These are phyloP conservation scores for Piromyces sp. DNA, from an alignment of 192 early-diverging fungal genomes.

Conservation along the genomic window DNA sequence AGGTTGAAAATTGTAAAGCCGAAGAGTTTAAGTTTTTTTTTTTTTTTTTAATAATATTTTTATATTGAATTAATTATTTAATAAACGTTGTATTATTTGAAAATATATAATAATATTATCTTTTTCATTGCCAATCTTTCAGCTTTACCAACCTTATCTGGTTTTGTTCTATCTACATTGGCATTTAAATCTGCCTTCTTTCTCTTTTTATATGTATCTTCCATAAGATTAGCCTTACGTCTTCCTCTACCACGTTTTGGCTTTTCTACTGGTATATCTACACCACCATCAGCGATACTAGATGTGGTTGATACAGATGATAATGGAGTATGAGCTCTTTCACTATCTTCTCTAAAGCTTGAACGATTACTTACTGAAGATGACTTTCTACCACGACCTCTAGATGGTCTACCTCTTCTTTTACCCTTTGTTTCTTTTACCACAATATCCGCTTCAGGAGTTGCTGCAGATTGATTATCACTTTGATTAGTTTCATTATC, in stretches of 20 bases:
- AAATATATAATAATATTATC: too few relatives aligned
- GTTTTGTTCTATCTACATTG: slow-evolving; percentile 17
- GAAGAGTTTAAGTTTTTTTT: slow-evolving; percentile 20
- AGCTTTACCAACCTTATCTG: slow-evolving; percentile 27
- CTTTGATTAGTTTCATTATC: neutral
- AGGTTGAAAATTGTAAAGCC: slow-evolving; percentile 34
- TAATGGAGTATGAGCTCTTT: neutral
- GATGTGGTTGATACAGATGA: neutral
- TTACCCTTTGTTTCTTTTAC: slow-evolving; percentile 10
- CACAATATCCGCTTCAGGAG: neutral
- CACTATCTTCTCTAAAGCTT: neutral
- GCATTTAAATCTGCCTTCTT: slow-evolving; percentile 10
- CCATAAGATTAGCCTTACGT: slow-evolving; percentile 3
- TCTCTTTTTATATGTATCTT: slow-evolving; percentile 1
- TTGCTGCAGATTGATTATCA: neutral
- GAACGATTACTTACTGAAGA: slow-evolving; percentile 5
- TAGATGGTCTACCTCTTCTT: slow-evolving; percentile 1
- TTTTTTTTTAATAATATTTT: too few relatives aligned
- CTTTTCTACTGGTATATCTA: neutral
- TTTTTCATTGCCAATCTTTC: slow-evolving; percentile 39
- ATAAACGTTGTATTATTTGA: too few relatives aligned
- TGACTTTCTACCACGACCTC: slow-evolving; percentile 8
- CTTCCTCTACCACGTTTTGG: slow-evolving; percentile 3
- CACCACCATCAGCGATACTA: neutral
- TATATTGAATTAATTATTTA: too few relatives aligned